Evolutionary conservation across 1,139 yeast genomes (phyloP).

Genomic region (Hyphopichia khmerensis): DNA sequence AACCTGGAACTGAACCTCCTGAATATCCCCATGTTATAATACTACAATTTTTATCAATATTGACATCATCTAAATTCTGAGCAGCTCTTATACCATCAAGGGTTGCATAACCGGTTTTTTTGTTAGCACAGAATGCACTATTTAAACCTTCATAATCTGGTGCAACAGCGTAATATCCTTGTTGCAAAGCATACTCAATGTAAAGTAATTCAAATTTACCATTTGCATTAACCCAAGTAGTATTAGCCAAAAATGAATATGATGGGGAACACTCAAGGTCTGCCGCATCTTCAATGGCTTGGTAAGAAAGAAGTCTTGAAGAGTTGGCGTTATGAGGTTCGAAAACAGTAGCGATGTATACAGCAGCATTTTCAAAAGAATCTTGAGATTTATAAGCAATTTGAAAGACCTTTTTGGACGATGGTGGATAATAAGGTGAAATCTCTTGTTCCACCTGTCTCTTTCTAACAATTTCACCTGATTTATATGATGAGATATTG

Average conservation of each 20-base stretch:
- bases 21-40: slow-evolving; percentile 22
- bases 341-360: slow-evolving; percentile 10
- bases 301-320: slow-evolving; percentile 7
- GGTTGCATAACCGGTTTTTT: slow-evolving; percentile 16
- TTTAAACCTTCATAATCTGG: slow-evolving; percentile 21
- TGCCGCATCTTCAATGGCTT: slow-evolving; percentile 11
- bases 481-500: slow-evolving; percentile 19
- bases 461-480: slow-evolving; percentile 25
- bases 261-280: slow-evolving; percentile 12
- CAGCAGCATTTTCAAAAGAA: slow-evolving; percentile 8
- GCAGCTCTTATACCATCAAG: slow-evolving; percentile 18
- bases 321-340: slow-evolving; percentile 10
- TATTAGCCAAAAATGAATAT: slow-evolving; percentile 6
- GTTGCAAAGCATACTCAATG: slow-evolving; percentile 9
- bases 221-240: slow-evolving; percentile 2
- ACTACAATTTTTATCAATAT: slow-evolving; percentile 12
- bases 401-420: slow-evolving; percentile 4
- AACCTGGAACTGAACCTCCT: slow-evolving; percentile 21
- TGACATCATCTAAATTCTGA: slow-evolving; percentile 13
- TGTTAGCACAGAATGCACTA: slow-evolving; percentile 17
- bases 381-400: slow-evolving; percentile 10
- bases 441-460: slow-evolving; percentile 23
- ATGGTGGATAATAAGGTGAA: slow-evolving; percentile 12
- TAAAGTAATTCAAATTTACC: slow-evolving; percentile 7
- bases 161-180: slow-evolving; percentile 15